Conservation (phyloP, 2,329 filamentous ascomycete genomes). For the Fusarium transvaalense region DNA sequence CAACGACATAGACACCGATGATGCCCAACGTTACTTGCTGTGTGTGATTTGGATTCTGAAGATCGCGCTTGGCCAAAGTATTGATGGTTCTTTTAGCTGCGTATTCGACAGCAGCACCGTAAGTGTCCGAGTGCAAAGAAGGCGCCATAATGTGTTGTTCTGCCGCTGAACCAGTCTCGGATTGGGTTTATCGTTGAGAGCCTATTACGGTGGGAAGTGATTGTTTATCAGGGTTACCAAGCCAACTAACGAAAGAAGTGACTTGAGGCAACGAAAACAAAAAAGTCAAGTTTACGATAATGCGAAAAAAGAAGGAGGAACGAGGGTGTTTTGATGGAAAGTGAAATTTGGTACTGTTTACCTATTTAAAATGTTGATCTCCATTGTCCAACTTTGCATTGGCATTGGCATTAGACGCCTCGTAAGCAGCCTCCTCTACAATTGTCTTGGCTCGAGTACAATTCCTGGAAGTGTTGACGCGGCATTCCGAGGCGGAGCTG, state of each 20-base stretch:
- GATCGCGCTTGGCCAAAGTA: conserved; percentile 62
- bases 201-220: background rate
- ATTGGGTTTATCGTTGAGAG: background rate
- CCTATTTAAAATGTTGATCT: background rate
- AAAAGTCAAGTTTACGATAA: background rate
- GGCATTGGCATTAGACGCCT: conserved; percentile 27
- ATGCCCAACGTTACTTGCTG: conserved; percentile 78
- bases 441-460: conserved; percentile 39
- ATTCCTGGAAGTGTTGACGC: conserved; percentile 44
- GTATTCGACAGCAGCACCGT: conserved; percentile 24
- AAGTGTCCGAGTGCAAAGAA: conserved; percentile 36
- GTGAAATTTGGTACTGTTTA: background rate
- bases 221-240: conserved; percentile 18
- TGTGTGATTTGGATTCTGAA: conserved; percentile 72
- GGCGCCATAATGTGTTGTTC: conserved; percentile 36
- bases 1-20: conserved; percentile 78
- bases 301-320: background rate
- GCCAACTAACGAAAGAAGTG: conserved; percentile 18
- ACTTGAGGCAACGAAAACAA: background rate
- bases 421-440: conserved; percentile 39
- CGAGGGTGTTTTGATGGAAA: background rate
- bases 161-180: background rate
- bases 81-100: conserved; percentile 26
- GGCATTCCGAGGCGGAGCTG: conserved; percentile 49
- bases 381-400: background rate